phyloP scores from a whole-genome alignment of 2,329 filamentous ascomycete species.

The Penicillium occitanis region DNA sequence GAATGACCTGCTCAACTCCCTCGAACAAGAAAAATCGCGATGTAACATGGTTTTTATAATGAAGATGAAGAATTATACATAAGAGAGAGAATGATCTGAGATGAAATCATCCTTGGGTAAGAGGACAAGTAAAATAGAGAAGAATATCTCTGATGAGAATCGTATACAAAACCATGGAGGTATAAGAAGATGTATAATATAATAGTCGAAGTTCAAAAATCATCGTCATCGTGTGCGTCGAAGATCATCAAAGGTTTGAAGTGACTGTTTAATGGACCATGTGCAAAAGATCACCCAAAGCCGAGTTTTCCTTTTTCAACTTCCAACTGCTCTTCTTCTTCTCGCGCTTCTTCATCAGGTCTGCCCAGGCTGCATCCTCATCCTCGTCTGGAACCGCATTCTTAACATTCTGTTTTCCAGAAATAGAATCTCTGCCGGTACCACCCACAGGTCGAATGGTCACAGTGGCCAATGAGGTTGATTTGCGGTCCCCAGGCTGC shows the following conservation, averaged over 20 bases:
- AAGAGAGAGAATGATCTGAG: neutral
- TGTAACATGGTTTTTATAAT: neutral
- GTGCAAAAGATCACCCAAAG: conserved; percentile 40
- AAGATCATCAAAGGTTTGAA: neutral
- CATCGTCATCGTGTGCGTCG: neutral
- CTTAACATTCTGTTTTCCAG: conserved; percentile 23
- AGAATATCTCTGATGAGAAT: neutral
- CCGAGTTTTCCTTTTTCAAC: conserved; percentile 40
- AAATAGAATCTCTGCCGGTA: conserved; percentile 24
- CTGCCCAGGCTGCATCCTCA: conserved; percentile 52
- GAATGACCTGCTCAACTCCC: conserved; percentile 10
- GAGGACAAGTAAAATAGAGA: neutral
- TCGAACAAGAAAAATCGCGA: conserved; percentile 5
- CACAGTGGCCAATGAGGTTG: conserved; percentile 30
- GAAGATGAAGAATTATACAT: conserved; percentile 13
- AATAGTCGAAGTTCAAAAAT: conserved; percentile 7
- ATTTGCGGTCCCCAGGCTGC: conserved; percentile 28
- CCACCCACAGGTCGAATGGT: conserved; percentile 34
- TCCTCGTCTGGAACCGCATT: conserved; percentile 45
- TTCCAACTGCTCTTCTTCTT: conserved; percentile 52
- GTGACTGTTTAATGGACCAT: conserved; percentile 29
- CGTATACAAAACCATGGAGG: neutral
- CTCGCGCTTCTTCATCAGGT: conserved; percentile 52
- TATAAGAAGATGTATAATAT: conserved; percentile 7
- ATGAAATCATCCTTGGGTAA: neutral